Evolutionary conservation across 176 grass and related monocot genomes (phyloP).

Genomic region (Urochloa ruziziensis): DNA sequence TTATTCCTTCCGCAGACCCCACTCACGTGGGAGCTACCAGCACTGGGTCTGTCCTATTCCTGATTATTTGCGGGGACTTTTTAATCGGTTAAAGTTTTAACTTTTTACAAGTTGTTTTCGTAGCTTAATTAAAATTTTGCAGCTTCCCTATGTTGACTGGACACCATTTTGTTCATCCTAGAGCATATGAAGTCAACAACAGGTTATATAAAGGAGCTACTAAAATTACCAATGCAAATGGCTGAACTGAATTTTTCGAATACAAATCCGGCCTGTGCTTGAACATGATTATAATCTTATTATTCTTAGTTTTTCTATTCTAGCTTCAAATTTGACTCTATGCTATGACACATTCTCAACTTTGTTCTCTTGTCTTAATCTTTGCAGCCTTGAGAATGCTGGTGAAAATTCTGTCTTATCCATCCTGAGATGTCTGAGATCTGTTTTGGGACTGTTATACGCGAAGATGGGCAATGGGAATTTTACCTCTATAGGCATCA

Average conservation of each 20-base stretch:
- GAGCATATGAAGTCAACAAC: neutral
- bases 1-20: no score
- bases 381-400: conserved; percentile 86
- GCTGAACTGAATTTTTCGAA: neutral
- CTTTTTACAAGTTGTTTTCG: conserved; percentile 9
- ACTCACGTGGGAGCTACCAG: no score
- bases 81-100: neutral
- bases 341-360: neutral
- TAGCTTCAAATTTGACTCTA: conserved; percentile 5
- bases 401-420: conserved; percentile 84
- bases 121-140: conserved; percentile 2
- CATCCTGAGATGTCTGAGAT: conserved; percentile 77
- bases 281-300: neutral
- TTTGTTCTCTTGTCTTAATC: conserved; percentile 11
- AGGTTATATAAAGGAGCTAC: neutral
- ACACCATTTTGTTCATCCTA: neutral
- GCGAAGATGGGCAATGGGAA: conserved; percentile 10
- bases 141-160: conserved; percentile 15
- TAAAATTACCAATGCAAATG: neutral
- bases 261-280: conserved; percentile 15
- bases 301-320: conserved; percentile 3
- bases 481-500: conserved; percentile 47
- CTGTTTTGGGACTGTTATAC: conserved; percentile 67
- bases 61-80: no score
- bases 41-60: no score